Evolutionary conservation across 345 rosid genomes (phyloP).

Genomic region (Garcia nutans): DNA sequence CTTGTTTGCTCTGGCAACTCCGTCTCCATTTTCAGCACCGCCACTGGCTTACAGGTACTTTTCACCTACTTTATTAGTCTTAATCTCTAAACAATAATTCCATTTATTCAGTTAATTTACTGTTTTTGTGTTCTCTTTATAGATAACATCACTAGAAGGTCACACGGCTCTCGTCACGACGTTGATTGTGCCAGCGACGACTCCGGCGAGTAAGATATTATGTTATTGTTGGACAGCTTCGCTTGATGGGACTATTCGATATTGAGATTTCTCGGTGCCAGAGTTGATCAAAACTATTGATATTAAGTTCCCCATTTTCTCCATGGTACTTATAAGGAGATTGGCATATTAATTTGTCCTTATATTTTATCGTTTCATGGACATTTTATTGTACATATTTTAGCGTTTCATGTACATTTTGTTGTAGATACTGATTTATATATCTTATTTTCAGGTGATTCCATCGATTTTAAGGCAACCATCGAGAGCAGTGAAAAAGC

Average conservation of each 20-base stretch:
- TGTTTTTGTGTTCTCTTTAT: neutral
- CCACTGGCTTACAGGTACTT: slow-evolving; percentile 76
- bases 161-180: slow-evolving; percentile 75
- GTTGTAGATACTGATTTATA: too few relatives aligned
- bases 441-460: slow-evolving; percentile 56
- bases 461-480: slow-evolving; percentile 55
- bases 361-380: neutral
- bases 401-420: slow-evolving; percentile 2
- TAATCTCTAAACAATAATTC: neutral
- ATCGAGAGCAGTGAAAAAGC: slow-evolving; percentile 35
- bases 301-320: slow-evolving; percentile 56
- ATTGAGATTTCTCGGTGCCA: slow-evolving; percentile 85
- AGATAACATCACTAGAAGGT: slow-evolving; percentile 77
- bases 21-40: slow-evolving; percentile 77
- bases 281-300: slow-evolving; percentile 71
- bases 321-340: slow-evolving; percentile 49
- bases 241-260: slow-evolving; percentile 80
- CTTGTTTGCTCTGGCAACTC: slow-evolving; percentile 74
- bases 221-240: slow-evolving; percentile 94
- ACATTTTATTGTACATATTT: neutral
- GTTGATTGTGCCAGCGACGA: slow-evolving; percentile 61
- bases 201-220: slow-evolving; percentile 51
- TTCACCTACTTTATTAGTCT: neutral
- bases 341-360: too few relatives aligned
- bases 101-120: neutral